phyloP scores from a whole-genome alignment of 2,329 filamentous ascomycete genomes.

The Phaeosphaeriaceae sp. region DNA sequence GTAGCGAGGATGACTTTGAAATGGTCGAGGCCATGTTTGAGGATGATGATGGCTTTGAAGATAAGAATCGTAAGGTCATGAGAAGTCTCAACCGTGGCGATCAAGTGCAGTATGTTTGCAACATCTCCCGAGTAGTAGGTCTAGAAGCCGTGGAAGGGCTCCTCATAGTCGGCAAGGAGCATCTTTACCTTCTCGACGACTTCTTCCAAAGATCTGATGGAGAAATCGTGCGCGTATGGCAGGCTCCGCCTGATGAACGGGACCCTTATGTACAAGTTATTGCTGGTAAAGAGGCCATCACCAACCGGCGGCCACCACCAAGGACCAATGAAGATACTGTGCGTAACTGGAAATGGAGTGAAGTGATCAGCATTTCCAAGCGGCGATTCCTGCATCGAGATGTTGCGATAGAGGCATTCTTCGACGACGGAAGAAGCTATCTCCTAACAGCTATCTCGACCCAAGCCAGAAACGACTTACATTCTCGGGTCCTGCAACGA shows the following conservation, averaged over 20 bases:
- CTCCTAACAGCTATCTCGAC: constrained; percentile 83
- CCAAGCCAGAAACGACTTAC: constrained; percentile 77
- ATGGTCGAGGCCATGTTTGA: constrained; percentile 93
- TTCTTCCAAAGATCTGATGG: constrained; percentile 95
- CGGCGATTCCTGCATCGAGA: constrained; percentile 93
- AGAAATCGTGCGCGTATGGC: constrained; percentile 95
- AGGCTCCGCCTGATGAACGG: constrained; percentile 88
- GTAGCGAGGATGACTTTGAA: constrained; percentile 89
- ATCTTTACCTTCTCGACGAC: constrained; percentile 92
- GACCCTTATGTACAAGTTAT: constrained; percentile 97
- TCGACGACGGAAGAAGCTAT: constrained; percentile 95
- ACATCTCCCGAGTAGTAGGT: constrained; percentile 91
- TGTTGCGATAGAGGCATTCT: constrained; percentile 96
- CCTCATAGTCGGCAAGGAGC: constrained; percentile 88
- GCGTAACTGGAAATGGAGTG: constrained; percentile 90
- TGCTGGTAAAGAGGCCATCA: constrained; percentile 72
- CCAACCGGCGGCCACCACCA: constrained; percentile 47
- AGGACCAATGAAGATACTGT: constrained; percentile 69
- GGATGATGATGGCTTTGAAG: constrained; percentile 84
- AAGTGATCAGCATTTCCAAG: constrained; percentile 95
- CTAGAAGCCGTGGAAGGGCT: constrained; percentile 93
- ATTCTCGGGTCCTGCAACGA: constrained; percentile 74
- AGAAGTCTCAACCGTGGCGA: constrained; percentile 88
- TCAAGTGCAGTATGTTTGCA: constrained; percentile 91
- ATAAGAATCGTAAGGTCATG: constrained; percentile 98